Percentiles rank a stretch among this genome's conserved stretches.
These are phyloP conservation scores for Delonix regia DNA, from an alignment of 306 rosid genomes.

Conservation along the genomic window DNA sequence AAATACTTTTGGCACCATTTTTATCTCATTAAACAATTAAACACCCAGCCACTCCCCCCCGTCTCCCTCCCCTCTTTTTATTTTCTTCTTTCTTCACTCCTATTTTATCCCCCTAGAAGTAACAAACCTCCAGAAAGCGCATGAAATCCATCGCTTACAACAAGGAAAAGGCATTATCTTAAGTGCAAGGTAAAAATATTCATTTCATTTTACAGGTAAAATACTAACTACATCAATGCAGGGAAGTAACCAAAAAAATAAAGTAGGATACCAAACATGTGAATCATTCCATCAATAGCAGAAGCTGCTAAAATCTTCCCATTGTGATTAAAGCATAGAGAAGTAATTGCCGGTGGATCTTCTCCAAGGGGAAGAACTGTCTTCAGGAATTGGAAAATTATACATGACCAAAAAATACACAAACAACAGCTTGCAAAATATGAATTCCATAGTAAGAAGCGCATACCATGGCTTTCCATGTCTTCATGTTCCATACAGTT, in stretches of 20 bases:
- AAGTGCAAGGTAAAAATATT: constrained; percentile 6
- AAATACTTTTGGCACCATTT: constrained; percentile 22
- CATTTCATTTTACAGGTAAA: background rate
- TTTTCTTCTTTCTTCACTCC: background rate
- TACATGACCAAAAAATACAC: constrained; percentile 42
- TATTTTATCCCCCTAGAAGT: background rate
- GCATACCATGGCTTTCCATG: constrained; percentile 92
- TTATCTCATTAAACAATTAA: constrained; percentile 14
- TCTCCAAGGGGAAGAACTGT: constrained; percentile 98
- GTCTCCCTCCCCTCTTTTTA: background rate
- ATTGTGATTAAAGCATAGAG: constrained; percentile 94
- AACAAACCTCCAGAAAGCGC: constrained; percentile 27
- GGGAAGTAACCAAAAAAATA: constrained; percentile 19
- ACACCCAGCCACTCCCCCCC: background rate
- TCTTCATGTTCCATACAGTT: constrained; percentile 98
- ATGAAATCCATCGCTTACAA: constrained; percentile 8
- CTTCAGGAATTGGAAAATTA: constrained; percentile 71
- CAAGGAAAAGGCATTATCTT: background rate
- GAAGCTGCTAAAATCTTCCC: constrained; percentile 96
- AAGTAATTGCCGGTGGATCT: constrained; percentile 97
- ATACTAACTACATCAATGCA: constrained; percentile 5
- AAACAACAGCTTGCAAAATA: constrained; percentile 10
- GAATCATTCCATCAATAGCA: constrained; percentile 97
- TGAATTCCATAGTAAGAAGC: constrained; percentile 40
- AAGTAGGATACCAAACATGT: constrained; percentile 98